phyloP scores from a whole-genome alignment of 164 flowering plant genomes.

The Chloranthus sessilifolius region DNA sequence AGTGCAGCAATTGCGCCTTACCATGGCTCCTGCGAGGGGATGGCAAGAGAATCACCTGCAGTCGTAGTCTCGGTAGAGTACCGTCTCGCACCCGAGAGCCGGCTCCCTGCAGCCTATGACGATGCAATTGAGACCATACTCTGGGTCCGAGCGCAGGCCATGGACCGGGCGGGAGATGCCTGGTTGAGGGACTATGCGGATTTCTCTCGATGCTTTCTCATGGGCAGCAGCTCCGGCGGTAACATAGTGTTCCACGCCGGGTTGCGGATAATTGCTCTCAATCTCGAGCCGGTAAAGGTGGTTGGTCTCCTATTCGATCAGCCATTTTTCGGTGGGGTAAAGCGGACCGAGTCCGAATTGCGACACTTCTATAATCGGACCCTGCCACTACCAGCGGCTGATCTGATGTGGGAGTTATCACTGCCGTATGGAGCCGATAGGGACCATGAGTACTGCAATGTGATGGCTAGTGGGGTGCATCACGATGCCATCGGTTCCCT shows the following conservation, averaged over 20 bases:
- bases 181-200: conserved; percentile 24
- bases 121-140: conserved; percentile 37
- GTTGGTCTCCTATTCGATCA: background rate
- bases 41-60: conserved; percentile 28
- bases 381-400: conserved; percentile 30
- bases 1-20: conserved; percentile 28
- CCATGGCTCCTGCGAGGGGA: conserved; percentile 25
- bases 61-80: conserved; percentile 42
- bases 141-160: conserved; percentile 33
- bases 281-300: background rate
- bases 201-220: conserved; percentile 3
- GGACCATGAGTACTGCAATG: conserved; percentile 51
- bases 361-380: conserved; percentile 25
- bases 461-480: conserved; percentile 6
- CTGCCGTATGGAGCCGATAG: conserved; percentile 51
- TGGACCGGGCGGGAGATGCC: conserved; percentile 9
- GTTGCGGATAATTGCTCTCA: background rate
- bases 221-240: conserved; percentile 8
- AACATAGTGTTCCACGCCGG: conserved; percentile 4
- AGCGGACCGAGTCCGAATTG: conserved; percentile 48
- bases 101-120: conserved; percentile 46
- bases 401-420: conserved; percentile 46
- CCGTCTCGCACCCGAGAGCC: conserved; percentile 51
- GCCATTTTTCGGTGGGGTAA: conserved; percentile 11
- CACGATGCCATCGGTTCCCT: background rate